Conservation (phyloP, 2,329 filamentous ascomycete genomes). For the Aspergillus aculeatinus region DNA sequence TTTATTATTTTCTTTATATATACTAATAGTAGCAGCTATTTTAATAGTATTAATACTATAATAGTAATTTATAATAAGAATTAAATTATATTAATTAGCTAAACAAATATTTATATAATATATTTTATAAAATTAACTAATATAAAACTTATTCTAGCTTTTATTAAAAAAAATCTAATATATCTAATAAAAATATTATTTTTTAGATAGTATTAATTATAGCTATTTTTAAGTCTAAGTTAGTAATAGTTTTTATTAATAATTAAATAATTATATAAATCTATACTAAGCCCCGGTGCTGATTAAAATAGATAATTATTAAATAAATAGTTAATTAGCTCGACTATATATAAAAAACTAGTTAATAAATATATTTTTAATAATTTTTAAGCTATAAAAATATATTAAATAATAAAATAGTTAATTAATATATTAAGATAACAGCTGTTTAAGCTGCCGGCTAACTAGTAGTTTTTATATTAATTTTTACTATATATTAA, state of each 20-base stretch:
- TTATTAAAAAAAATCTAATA: too few species aligned
- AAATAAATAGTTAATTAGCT: background rate
- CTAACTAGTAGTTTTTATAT: too few species aligned
- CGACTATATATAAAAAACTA: background rate
- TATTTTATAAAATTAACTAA: too few species aligned
- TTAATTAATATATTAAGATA: background rate
- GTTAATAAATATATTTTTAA: too few species aligned
- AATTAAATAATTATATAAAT: background rate
- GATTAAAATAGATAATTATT: background rate
- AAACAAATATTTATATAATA: too few species aligned
- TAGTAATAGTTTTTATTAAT: background rate
- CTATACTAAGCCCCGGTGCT: background rate
- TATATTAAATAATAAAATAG: background rate
- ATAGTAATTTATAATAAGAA: too few species aligned
- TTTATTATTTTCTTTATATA: too few species aligned
- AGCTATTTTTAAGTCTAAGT: background rate
- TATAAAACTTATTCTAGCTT: too few species aligned
- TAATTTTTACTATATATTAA: background rate
- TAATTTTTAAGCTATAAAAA: background rate
- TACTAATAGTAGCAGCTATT: too few species aligned
- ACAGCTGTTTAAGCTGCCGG: background rate
- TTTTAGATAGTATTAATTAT: background rate
- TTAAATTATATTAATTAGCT: too few species aligned
- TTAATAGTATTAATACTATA: too few species aligned
- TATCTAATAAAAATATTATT: too few species aligned